phyloP scores from a whole-genome alignment of 1,139 yeast genomes.

The Magnusiomyces fungicola region DNA sequence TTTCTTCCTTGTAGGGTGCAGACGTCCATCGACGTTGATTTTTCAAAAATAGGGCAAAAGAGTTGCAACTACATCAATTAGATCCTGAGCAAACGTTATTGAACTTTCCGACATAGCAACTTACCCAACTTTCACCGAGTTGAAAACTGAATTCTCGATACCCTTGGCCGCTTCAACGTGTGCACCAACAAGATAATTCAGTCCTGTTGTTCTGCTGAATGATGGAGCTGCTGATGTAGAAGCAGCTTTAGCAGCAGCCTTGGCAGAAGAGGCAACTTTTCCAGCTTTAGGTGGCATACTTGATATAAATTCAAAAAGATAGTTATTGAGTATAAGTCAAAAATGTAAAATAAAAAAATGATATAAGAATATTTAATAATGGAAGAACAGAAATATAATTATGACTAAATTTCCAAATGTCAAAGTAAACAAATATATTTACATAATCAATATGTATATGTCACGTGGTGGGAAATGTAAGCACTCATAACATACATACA shows the following conservation, averaged over 20 bases:
- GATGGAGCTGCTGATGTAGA: background rate
- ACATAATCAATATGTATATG: too few species aligned
- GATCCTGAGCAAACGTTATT: background rate
- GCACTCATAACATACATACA: too few species aligned
- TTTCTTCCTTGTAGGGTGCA: conserved; percentile 63
- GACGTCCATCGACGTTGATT: conserved; percentile 90
- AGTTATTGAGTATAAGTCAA: too few species aligned
- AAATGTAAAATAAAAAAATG: too few species aligned
- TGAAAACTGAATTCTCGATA: conserved; percentile 64
- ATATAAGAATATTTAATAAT: too few species aligned
- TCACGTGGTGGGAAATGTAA: too few species aligned
- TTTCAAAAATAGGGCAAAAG: conserved; percentile 85
- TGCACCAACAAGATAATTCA: conserved; percentile 29
- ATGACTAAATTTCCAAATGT: too few species aligned
- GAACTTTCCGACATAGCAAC: conserved; percentile 12
- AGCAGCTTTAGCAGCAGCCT: background rate
- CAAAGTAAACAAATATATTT: too few species aligned
- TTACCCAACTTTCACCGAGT: conserved; percentile 70
- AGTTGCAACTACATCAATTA: conserved; percentile 38
- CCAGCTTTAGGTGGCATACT: too few species aligned
- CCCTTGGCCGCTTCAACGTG: conserved; percentile 35
- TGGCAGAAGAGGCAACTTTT: too few species aligned
- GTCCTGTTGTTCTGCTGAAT: conserved; percentile 6
- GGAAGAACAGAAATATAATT: too few species aligned
- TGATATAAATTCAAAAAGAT: too few species aligned